Percentiles rank a stretch among this genome's conserved stretches.
Conservation (phyloP, 2,329 filamentous ascomycete genomes). For the Helotiales sp. region DNA sequence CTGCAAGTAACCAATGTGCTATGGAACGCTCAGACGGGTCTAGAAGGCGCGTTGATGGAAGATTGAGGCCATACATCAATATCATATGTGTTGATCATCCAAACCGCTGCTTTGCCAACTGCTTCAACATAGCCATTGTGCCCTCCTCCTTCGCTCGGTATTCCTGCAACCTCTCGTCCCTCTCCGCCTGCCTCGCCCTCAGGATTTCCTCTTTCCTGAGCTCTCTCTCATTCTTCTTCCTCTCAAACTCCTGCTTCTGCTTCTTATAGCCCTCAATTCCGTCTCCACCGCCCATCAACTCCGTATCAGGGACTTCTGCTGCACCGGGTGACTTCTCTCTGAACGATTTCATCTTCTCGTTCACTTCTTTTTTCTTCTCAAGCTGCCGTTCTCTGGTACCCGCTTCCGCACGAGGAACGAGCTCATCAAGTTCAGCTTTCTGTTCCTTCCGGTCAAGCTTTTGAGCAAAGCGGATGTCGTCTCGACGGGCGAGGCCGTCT, state of each 20-base stretch:
- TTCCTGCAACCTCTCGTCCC: slow-evolving; percentile 71
- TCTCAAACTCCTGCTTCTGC: slow-evolving; percentile 62
- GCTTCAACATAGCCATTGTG: slow-evolving; percentile 79
- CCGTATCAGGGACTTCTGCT: slow-evolving; percentile 67
- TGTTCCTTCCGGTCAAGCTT: slow-evolving; percentile 65
- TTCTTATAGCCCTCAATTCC: slow-evolving; percentile 68
- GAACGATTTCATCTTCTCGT: slow-evolving; percentile 74
- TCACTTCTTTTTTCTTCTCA: slow-evolving; percentile 77
- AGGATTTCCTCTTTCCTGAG: slow-evolving; percentile 77
- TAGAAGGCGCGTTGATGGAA: not conserved
- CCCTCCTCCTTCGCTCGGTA: slow-evolving; percentile 77
- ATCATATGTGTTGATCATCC: slow-evolving; percentile 42
- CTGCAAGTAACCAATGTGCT: too few species aligned
- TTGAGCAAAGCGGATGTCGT: slow-evolving; percentile 60
- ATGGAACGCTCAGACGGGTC: too few species aligned
- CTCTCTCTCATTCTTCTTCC: slow-evolving; percentile 82
- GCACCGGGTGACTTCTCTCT: slow-evolving; percentile 64
- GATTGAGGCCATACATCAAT: not conserved
- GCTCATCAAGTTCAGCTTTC: slow-evolving; percentile 74
- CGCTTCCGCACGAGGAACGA: slow-evolving; percentile 78
- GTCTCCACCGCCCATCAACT: slow-evolving; percentile 73
- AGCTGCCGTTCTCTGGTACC: slow-evolving; percentile 81
- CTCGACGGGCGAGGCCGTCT: slow-evolving; percentile 45
- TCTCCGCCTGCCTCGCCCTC: slow-evolving; percentile 72
- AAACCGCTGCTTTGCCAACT: slow-evolving; percentile 78